Evolutionary conservation across 495 filamentous ascomycete genomes (phyloP), one percentile per base, ranked within the genome.

Genomic region (Cladorrhinum samala): DNA sequence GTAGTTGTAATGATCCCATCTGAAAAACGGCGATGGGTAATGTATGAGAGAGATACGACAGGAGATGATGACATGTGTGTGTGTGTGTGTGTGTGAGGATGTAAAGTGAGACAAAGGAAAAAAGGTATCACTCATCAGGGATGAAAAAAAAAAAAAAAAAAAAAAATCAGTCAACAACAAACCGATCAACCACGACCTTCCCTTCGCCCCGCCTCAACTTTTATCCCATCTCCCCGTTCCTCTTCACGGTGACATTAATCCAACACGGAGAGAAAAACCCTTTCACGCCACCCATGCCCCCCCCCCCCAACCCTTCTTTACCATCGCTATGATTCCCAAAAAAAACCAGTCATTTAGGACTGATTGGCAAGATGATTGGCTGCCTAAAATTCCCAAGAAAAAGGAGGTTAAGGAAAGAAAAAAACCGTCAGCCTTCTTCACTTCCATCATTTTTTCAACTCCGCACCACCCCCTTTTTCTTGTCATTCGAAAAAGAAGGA

Each of bases 331-430:
- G 18, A 42, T 11, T 23, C 20, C 23, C 38, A 6, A 11, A 44
- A 23, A 41, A 21, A 13, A 18, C 20, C 17, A 3, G 16, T 17
- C 57, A 16, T 46, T 46, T 60, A 76, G 27, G 74, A 72, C 57
- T 75, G 72, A 60, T 64, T 72, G 47, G 74, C 72, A 56, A 77
- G 67, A 53, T 70, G 66, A 41, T 77, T 75, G 54, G 72, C 74
- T 38, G 74, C 74, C 74, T 77, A 58, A 16, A 33, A 30, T 33
- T 33, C 27, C 27, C 24, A 58, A 39, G 48, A 50, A 46, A 46
- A 43, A n/a, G n/a, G n/a, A n/a, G n/a, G n/a, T n/a, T n/a, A n/a
- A n/a, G n/a, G n/a, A n/a, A n/a, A 19, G 55, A 53, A 50, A 27
- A 46, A 50, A 49, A 19, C 48, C 40, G 59, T 70, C 68, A 70